phyloP scores from a whole-genome alignment of 176 grass and related monocot genomes.

The Aegilops sharonensis region DNA sequence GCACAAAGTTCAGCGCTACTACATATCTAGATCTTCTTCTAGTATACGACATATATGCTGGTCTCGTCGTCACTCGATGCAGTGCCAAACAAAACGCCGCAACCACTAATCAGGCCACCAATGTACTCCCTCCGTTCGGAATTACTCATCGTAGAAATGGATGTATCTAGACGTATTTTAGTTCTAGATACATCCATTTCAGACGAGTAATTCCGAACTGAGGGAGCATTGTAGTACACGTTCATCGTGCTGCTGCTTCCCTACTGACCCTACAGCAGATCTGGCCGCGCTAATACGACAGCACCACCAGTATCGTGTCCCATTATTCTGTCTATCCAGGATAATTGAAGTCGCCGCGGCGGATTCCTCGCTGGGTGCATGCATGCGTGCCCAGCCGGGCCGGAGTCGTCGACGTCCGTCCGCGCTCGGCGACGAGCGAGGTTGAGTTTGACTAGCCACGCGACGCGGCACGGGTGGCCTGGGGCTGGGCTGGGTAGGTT shows the following conservation, averaged over 20 bases:
- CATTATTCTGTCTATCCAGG: neutral
- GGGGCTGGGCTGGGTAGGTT: neutral
- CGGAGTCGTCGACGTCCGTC: neutral
- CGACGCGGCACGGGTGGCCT: neutral
- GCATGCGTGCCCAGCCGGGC: neutral
- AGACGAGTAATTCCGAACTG: too few relatives aligned
- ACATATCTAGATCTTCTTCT: neutral
- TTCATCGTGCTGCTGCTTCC: neutral
- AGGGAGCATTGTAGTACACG: neutral
- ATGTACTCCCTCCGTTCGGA: neutral
- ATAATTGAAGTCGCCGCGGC: neutral
- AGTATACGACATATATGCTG: neutral
- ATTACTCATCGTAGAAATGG: too few relatives aligned
- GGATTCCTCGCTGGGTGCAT: neutral
- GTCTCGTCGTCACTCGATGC: neutral
- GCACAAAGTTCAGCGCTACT: neutral
- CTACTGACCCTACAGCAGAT: neutral
- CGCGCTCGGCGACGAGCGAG: neutral
- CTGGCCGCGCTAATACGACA: neutral
- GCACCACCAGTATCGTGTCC: neutral
- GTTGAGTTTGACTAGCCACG: neutral
- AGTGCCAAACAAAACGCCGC: neutral
- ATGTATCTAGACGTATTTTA: too few relatives aligned
- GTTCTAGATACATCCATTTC: too few relatives aligned
- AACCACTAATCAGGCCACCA: slow-evolving; percentile 4